These are phyloP conservation scores for Mortierella alpina DNA, from an alignment of 192 early-diverging fungal species.

Conservation along the genomic window DNA sequence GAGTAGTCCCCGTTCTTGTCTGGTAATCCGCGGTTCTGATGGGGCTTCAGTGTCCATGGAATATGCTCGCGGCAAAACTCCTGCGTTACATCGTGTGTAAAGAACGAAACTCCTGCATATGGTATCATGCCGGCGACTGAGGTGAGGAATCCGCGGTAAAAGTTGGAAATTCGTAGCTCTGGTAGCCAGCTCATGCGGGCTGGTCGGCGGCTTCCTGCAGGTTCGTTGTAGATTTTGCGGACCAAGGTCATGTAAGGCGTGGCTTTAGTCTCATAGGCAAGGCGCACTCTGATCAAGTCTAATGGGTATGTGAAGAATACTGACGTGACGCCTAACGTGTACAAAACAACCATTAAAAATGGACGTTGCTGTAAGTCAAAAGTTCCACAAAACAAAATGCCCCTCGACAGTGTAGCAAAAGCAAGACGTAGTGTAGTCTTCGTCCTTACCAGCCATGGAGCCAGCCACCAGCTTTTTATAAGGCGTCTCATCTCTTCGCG, in stretches of 20 bases:
- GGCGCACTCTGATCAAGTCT: slow-evolving; percentile 91
- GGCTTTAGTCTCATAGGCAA: slow-evolving; percentile 84
- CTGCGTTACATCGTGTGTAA: slow-evolving; percentile 83
- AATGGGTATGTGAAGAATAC: slow-evolving; percentile 93
- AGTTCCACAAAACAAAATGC: neutral
- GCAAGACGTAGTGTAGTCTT: neutral
- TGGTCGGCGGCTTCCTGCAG: slow-evolving; percentile 60
- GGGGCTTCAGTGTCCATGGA: slow-evolving; percentile 32
- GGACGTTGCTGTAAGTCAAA: neutral
- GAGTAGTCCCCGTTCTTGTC: slow-evolving; percentile 35
- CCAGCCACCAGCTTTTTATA: slow-evolving; percentile 84
- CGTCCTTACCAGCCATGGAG: slow-evolving; percentile 64
- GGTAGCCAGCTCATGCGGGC: slow-evolving; percentile 22
- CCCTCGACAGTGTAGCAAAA: neutral
- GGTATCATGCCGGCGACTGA: slow-evolving; percentile 94
- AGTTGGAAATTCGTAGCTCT: slow-evolving; percentile 70
- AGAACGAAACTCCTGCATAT: slow-evolving; percentile 96
- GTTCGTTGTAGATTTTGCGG: slow-evolving; percentile 82
- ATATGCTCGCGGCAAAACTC: slow-evolving; percentile 65
- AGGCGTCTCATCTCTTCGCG: slow-evolving; percentile 69
- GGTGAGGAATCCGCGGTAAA: slow-evolving; percentile 94
- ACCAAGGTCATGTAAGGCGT: slow-evolving; percentile 46
- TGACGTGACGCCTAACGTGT: slow-evolving; percentile 81
- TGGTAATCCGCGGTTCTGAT: slow-evolving; percentile 19
- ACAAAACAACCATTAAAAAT: neutral